A percentile compares a stretch with the other conserved stretches of the same genome.
phyloP scores from a whole-genome alignment of 2,329 filamentous ascomycete genomes.

The Ophiostoma australiae region DNA sequence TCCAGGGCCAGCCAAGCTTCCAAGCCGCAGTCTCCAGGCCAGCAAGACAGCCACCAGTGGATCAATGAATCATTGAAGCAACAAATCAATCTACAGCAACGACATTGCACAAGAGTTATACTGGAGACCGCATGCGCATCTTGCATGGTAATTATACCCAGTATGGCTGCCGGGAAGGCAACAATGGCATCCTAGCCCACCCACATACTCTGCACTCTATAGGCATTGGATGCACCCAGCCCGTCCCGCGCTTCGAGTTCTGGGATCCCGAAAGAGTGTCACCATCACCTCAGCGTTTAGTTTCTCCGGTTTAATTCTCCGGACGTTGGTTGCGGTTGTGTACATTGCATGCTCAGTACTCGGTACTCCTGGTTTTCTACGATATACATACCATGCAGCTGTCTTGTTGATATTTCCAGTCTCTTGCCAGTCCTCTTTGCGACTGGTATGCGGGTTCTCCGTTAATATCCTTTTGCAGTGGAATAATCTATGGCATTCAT shows the following conservation, averaged over 20 bases:
- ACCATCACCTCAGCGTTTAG: neutral
- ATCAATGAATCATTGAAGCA: too few species aligned
- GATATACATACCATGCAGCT: too few species aligned
- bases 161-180: neutral
- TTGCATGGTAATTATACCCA: neutral
- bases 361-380: neutral
- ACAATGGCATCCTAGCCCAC: neutral
- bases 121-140: neutral
- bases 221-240: neutral
- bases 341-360: neutral
- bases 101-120: neutral
- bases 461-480: too few species aligned
- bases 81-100: neutral
- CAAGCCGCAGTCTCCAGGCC: constrained; percentile 10
- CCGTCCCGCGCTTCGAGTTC: neutral
- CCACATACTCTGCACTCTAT: neutral
- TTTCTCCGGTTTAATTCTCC: neutral
- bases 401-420: neutral
- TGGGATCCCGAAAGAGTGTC: too few species aligned
- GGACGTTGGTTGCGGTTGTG: neutral
- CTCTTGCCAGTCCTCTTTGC: neutral
- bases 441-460: neutral
- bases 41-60: neutral
- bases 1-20: neutral
- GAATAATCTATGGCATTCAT: too few species aligned